Base-by-base conservation (phyloP, 1,284 basidiomycete genomes). In the Stereum hirsutum region DNA sequence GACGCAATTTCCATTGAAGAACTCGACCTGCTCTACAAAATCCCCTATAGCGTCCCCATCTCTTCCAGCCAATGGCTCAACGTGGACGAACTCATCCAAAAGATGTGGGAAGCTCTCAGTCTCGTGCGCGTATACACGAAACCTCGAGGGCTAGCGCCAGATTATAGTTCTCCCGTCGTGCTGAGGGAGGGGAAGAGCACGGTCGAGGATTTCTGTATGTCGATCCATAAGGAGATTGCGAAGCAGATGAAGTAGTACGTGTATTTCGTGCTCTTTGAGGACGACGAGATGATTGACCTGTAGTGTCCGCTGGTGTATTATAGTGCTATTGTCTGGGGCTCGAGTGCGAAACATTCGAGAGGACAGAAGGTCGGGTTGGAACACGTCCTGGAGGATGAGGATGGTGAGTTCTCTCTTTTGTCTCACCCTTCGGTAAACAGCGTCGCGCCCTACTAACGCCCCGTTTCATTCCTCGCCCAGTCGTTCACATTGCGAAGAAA, bases 1-100 rank as follows among this genome's bases (percentile, higher is more conserved):
- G 95, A 99, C 60, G 92, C 89, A 15, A 95, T 99, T 57, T 95
- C 91, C 46, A 98, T 99, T 60, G 93, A 99, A 65, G 96, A 99
- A 65, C 79, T 99, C 32, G 94, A 99, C 63, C 75, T 99, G 42
- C 69, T 99, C 64, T 94, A 88, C 65, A 89, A 87, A 65, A 98
- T 99, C 52, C 96, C 96, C 14, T 80, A 90, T 64, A 92, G 89
- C 46, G 95, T 98, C 5, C 96, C 96, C 4, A 78, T 99, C 58
- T 93, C 89, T 14, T 93, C 90, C 7, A 78, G 79, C 49, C 81
- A 92, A 58, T 99, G 95, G 95, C 73, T 97, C 55, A 99, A 99
- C 65, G 72, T 99, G 54, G 96, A 99, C 63, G 96, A 99, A 61
- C 74, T 99, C 35, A 78, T 90, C 44, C 86, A 92, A 49, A 74